phyloP scores from a whole-genome alignment of 2,329 filamentous ascomycete genomes.

The Elsinoe perseae region DNA sequence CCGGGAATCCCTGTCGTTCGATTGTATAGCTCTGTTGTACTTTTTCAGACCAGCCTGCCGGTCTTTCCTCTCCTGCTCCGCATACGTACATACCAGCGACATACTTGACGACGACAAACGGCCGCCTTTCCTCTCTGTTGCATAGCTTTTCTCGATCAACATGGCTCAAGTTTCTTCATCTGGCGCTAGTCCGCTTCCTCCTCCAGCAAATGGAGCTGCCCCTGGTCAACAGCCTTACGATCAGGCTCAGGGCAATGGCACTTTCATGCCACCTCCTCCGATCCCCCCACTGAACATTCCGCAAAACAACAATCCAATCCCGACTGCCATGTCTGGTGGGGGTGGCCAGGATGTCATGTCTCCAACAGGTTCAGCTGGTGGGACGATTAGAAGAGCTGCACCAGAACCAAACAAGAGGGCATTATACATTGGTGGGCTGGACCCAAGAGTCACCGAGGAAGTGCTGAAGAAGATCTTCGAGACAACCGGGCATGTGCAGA shows the following conservation, averaged over 20 bases:
- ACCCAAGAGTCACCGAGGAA: conserved; percentile 92
- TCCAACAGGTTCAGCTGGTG: conserved; percentile 70
- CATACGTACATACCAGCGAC: background rate
- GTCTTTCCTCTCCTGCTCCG: background rate
- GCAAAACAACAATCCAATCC: conserved; percentile 92
- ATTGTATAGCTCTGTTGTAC: conserved; percentile 10
- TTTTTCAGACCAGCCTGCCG: background rate
- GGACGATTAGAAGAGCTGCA: conserved; percentile 79
- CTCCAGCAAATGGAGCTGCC: conserved; percentile 59
- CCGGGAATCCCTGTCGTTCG: conserved; percentile 4
- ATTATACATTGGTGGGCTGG: conserved; percentile 88
- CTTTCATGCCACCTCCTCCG: conserved; percentile 80
- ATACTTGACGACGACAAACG: conserved; percentile 45
- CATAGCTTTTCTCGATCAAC: conserved; percentile 27
- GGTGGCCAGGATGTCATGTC: conserved; percentile 64
- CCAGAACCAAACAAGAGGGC: conserved; percentile 98
- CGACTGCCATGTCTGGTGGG: conserved; percentile 66
- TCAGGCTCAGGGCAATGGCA: conserved; percentile 53
- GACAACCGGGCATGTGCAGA: conserved; percentile 95
- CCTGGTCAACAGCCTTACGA: conserved; percentile 60
- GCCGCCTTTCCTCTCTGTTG: conserved; percentile 53
- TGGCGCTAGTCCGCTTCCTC: conserved; percentile 59
- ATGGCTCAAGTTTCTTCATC: conserved; percentile 70
- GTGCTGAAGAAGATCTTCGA: conserved; percentile 97
- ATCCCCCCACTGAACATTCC: conserved; percentile 80